Percentiles rank a stretch among this genome's conserved stretches.
These are phyloP conservation scores for Suhomyces atakaporum DNA, from an alignment of 1,139 yeast genomes.

Conservation along the genomic window DNA sequence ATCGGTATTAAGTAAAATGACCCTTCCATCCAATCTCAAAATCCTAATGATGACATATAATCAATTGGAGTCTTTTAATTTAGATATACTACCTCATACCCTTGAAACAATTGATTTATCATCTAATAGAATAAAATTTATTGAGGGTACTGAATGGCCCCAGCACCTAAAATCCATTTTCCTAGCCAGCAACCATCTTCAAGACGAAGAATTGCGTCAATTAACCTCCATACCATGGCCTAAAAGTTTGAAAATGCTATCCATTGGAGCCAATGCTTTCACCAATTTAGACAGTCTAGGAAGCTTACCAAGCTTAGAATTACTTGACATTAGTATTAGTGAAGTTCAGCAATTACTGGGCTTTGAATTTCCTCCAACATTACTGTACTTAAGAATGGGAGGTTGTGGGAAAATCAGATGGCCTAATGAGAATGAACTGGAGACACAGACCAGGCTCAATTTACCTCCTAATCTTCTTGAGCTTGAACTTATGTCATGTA, in stretches of 20 bases:
- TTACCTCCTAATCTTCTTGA: slow-evolving; percentile 22
- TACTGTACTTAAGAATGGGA: slow-evolving; percentile 18
- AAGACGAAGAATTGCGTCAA: slow-evolving; percentile 20
- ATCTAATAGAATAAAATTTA: slow-evolving; percentile 20
- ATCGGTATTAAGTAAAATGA: slow-evolving; percentile 15
- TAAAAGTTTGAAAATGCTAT: slow-evolving; percentile 21
- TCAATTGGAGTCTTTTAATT: slow-evolving; percentile 22
- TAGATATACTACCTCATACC: slow-evolving; percentile 27
- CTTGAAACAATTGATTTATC: slow-evolving; percentile 35
- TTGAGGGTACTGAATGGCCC: slow-evolving; percentile 30
- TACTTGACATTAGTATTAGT: slow-evolving; percentile 6
- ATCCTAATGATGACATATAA: slow-evolving; percentile 41
- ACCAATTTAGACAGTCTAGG: slow-evolving; percentile 20
- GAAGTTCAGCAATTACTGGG: slow-evolving; percentile 1
- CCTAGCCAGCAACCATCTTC: slow-evolving; percentile 26
- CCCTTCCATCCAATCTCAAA: slow-evolving; percentile 26
- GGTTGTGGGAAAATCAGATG: slow-evolving; percentile 17
- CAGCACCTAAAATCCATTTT: slow-evolving; percentile 26
- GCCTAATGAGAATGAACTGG: background rate
- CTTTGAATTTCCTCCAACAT: slow-evolving; percentile 15
- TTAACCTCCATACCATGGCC: slow-evolving; percentile 31
- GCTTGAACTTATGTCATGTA: slow-evolving; percentile 27
- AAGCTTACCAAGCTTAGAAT: slow-evolving; percentile 24
- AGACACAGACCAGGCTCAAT: slow-evolving; percentile 13
- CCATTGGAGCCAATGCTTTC: slow-evolving; percentile 29